Percentiles rank a stretch among this genome's conserved stretches.
These are phyloP conservation scores for Chaetomidium leptoderma DNA, from an alignment of 495 filamentous ascomycete genomes.

Conservation along the genomic window DNA sequence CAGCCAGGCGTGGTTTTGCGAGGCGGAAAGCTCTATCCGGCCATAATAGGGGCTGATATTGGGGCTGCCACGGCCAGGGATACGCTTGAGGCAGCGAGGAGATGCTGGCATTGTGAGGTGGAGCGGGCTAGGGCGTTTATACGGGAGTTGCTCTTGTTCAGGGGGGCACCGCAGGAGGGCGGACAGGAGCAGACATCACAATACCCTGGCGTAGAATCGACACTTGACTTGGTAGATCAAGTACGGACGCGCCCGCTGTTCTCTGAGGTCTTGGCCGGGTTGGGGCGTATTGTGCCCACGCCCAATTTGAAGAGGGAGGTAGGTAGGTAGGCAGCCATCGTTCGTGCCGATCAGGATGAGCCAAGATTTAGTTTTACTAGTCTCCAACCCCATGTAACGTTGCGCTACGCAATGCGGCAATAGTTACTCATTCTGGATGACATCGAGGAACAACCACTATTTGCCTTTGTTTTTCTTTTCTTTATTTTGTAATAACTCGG, in stretches of 20 bases:
- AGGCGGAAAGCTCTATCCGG: conserved; percentile 15
- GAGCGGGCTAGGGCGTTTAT: conserved; percentile 10
- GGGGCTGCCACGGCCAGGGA: neutral
- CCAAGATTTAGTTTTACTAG: too few species aligned
- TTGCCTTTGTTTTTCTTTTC: too few species aligned
- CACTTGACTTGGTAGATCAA: neutral
- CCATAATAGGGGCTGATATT: neutral
- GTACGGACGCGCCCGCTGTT: neutral
- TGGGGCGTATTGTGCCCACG: too few species aligned
- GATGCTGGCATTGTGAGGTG: conserved; percentile 15
- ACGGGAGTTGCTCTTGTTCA: neutral
- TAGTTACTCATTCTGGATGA: too few species aligned
- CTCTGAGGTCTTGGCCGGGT: neutral
- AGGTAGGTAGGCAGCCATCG: too few species aligned
- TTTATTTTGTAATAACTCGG: too few species aligned
- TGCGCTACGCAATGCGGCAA: too few species aligned
- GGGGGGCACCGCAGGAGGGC: neutral
- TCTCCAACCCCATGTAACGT: too few species aligned
- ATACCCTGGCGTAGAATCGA: neutral
- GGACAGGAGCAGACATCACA: neutral
- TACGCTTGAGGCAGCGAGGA: conserved; percentile 3
- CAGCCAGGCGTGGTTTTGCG: conserved; percentile 13
- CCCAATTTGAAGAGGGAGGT: too few species aligned
- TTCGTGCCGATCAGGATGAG: too few species aligned
- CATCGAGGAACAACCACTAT: too few species aligned